These are phyloP conservation scores for Chlamydomonas sp. DNA, from an alignment of 139 green algal species.

Conservation along the genomic window DNA sequence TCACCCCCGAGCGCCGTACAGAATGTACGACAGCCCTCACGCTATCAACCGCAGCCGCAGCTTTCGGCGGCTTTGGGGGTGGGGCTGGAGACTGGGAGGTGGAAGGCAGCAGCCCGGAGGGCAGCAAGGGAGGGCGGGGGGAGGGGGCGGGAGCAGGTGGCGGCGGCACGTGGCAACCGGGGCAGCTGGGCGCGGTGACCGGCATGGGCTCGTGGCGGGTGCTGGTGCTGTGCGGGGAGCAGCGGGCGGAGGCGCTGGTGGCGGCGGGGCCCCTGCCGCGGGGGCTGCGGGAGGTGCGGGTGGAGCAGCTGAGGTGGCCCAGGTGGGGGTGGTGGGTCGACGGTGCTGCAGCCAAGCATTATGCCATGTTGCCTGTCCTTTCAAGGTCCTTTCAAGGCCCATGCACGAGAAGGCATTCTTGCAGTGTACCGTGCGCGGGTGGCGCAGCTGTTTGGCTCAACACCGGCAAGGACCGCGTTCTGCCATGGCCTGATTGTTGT, in stretches of 20 bases:
- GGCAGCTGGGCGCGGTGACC: neutral
- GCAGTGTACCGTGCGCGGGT: too few species aligned
- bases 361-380: too few species aligned
- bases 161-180: too few species aligned
- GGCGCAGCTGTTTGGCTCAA: too few species aligned
- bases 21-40: neutral
- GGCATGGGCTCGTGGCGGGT: conserved; percentile 5
- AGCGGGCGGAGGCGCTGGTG: conserved; percentile 34
- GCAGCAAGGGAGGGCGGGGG: too few species aligned
- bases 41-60: neutral
- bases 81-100: neutral
- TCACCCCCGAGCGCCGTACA: neutral
- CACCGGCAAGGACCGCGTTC: too few species aligned
- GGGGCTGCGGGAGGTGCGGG: conserved; percentile 2
- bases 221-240: conserved; percentile 12
- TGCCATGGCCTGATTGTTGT: too few species aligned
- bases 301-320: conserved; percentile 23
- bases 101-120: neutral
- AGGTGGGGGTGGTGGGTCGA: neutral
- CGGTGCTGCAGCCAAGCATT: too few species aligned
- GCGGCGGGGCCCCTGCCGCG: conserved; percentile 16
- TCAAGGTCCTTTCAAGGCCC: too few species aligned
- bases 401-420: too few species aligned
- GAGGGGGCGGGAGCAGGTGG: too few species aligned
- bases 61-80: neutral